Base-by-base conservation (phyloP, 768 basidiomycete species). In the Pleurotus tuoliensis region DNA sequence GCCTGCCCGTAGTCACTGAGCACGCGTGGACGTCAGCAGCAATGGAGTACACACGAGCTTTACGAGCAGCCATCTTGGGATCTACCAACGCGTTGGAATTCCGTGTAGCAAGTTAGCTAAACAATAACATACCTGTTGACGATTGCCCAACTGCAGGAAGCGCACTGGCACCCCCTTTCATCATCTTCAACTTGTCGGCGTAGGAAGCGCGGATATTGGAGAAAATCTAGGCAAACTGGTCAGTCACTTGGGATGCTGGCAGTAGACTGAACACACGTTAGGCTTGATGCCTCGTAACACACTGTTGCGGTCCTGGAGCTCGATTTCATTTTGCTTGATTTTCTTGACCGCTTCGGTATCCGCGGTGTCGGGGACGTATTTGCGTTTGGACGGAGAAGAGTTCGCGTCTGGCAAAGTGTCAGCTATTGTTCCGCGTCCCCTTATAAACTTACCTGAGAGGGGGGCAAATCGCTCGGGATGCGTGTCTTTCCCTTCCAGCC, bases 331-430 rank as follows among this genome's bases (percentile, higher is more conserved):
- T 66, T 76, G 74, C 65, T 76, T 80, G 58, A 97, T 92, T 65
- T 84, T 87, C 74, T 95, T 97, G 57, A 96, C 94, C 18, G 87
- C 79, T 49, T 94, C 94, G 2, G 84, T 70, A 66, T 98, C 96
- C 20, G 82, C 81, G 0, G 78, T 62, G 68, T 98, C 90, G 0
- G 90, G 76, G 12, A 89, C 83, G 64, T 96, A 95, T 27, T 86
- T 81, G 53, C 89, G 77, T 70, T 95, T 96, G 16, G 77, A 62
- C 7, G 83, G 78, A 0, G 85, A 79, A 7, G 78, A 69, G 4
- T 68, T 63, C n/a, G 68, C 48, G 37, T 72, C 68, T 15, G 4
- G 65, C 30, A 34, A 34, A 34, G 30, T 4, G 30, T 34, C 30
- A 34, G 30, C 30, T 34, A 9, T 30, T 24, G 22, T 24, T 24